phyloP scores from a whole-genome alignment of 129 eudicot genomes.

The Calendula officinalis region DNA sequence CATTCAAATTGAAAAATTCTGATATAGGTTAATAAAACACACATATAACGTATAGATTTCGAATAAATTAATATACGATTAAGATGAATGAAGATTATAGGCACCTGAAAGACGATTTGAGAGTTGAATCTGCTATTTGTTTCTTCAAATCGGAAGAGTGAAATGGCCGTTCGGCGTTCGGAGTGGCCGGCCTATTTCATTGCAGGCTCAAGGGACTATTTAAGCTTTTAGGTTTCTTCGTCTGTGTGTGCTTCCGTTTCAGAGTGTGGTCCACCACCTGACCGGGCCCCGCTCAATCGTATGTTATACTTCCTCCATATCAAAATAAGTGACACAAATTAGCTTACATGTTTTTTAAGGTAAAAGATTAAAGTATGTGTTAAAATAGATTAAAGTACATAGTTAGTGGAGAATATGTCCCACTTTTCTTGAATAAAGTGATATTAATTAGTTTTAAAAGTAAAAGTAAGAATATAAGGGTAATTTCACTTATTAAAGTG shows the following conservation, averaged over 20 bases:
- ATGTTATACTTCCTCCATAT: neutral
- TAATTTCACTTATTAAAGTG: too few relatives aligned
- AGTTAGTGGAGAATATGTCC: too few relatives aligned
- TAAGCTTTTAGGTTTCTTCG: slow-evolving; percentile 25
- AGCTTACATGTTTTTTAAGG: too few relatives aligned
- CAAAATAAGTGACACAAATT: too few relatives aligned
- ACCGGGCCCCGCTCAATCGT: slow-evolving; percentile 22
- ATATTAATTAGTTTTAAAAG: too few relatives aligned
- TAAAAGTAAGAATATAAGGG: too few relatives aligned
- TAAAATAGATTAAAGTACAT: too few relatives aligned
- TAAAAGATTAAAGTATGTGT: too few relatives aligned
- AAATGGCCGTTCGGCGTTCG: slow-evolving; percentile 22
- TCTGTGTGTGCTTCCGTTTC: slow-evolving; percentile 23
- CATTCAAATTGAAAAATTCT: neutral
- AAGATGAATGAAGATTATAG: slow-evolving; percentile 3
- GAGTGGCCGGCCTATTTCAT: slow-evolving; percentile 24
- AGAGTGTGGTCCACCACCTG: slow-evolving; percentile 9
- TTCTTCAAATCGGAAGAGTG: neutral
- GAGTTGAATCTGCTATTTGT: neutral
- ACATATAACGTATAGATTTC: neutral
- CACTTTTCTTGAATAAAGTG: too few relatives aligned
- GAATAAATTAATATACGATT: neutral
- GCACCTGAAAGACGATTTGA: slow-evolving; percentile 16
- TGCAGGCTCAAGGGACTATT: slow-evolving; percentile 10
- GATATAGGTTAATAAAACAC: too few relatives aligned